Conservation (phyloP, 164 flowering plant genomes). For the Vitis vinifera region DNA sequence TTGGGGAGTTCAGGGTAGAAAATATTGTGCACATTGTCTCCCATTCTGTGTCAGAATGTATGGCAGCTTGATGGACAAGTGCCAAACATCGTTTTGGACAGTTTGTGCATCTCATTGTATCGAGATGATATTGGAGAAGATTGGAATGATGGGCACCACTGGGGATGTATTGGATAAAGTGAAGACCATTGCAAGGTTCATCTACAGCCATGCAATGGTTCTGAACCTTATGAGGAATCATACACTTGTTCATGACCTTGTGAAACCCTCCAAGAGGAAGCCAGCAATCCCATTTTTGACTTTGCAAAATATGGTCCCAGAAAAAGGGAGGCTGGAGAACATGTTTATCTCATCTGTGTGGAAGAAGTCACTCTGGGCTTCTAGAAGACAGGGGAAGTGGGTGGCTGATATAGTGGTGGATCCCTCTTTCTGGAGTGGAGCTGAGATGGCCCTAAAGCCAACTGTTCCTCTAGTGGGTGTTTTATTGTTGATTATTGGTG, state of each 20-base stretch:
- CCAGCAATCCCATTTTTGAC: conserved; percentile 40
- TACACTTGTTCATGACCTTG: conserved; percentile 24
- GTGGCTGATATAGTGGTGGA: conserved; percentile 40
- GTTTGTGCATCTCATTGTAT: conserved; percentile 59
- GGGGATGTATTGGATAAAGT: conserved; percentile 30
- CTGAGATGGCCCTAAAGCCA: conserved; percentile 37
- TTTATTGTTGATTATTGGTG: conserved; percentile 26
- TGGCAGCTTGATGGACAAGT: conserved; percentile 37
- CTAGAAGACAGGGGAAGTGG: conserved; percentile 34
- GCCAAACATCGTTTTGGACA: conserved; percentile 46
- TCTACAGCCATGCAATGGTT: conserved; percentile 32
- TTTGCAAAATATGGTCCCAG: conserved; percentile 40
- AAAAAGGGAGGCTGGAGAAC: conserved; percentile 34
- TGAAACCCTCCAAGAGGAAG: conserved; percentile 32
- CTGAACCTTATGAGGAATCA: conserved; percentile 37
- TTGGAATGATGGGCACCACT: conserved; percentile 24
- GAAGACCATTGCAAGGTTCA: conserved; percentile 48
- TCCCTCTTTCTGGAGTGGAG: conserved; percentile 48
- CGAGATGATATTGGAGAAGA: conserved; percentile 54
- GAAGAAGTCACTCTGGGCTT: conserved; percentile 36
- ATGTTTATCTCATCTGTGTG: conserved; percentile 52
- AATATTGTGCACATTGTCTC: conserved; percentile 66
- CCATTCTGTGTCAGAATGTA: conserved; percentile 28
- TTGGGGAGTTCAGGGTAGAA: conserved; percentile 53
- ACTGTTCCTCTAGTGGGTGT: conserved; percentile 51